Conservation (phyloP, 768 basidiomycete species). For the Lactarius tabidus region DNA sequence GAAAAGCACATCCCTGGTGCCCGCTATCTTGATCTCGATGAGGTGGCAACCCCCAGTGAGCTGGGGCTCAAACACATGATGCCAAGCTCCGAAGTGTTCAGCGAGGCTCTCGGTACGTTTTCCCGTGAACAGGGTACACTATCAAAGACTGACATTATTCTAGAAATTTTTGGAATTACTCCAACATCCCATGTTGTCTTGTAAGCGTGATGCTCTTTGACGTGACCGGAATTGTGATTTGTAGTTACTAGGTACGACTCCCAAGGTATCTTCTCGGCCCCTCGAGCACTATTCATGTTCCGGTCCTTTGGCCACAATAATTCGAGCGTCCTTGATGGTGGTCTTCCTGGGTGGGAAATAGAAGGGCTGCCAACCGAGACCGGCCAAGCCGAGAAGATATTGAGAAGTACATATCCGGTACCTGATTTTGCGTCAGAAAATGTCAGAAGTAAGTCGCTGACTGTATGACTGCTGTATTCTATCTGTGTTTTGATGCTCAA, state of each 20-base stretch:
- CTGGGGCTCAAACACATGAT: constrained; percentile 94
- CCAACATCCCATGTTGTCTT: constrained; percentile 77
- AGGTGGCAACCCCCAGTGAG: constrained; percentile 66
- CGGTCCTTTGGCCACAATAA: constrained; percentile 83
- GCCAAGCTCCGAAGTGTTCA: constrained; percentile 68
- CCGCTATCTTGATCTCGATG: constrained; percentile 75
- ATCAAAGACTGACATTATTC: constrained; percentile 19
- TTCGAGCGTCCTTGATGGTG: constrained; percentile 90
- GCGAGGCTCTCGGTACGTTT: constrained; percentile 70
- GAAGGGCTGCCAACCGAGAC: constrained; percentile 57
- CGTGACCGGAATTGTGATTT: constrained; percentile 12
- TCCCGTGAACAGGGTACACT: constrained; percentile 12
- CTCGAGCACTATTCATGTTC: constrained; percentile 93
- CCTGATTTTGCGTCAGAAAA: constrained; percentile 48
- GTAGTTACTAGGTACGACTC: constrained; percentile 68
- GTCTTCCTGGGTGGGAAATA: constrained; percentile 75
- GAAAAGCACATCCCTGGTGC: constrained; percentile 66
- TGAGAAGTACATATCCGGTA: constrained; percentile 42
- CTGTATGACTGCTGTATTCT: background rate
- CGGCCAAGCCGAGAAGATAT: constrained; percentile 30
- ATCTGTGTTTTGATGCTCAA: constrained; percentile 1
- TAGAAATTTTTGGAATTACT: constrained; percentile 69
- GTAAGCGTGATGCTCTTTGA: constrained; percentile 36
- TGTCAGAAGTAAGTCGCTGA: constrained; percentile 16
- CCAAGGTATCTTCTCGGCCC: constrained; percentile 87